Evolutionary conservation across 495 filamentous ascomycete species (phyloP).

Genomic region (Darksidea phi): DNA sequence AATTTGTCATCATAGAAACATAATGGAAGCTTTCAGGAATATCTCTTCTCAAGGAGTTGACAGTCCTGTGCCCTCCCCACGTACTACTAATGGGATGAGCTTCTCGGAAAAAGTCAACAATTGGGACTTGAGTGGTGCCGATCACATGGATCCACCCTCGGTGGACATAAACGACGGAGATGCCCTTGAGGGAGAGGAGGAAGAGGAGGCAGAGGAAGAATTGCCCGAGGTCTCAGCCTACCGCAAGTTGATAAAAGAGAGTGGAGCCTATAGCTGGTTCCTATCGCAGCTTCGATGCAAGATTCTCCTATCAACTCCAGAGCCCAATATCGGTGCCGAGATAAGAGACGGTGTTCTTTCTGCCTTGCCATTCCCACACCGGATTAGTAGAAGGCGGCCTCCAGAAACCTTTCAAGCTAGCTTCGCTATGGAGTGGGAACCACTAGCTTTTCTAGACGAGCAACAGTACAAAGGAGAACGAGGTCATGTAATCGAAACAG

Average conservation of each 20-base stretch:
- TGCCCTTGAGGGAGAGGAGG: not conserved
- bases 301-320: not conserved
- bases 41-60: not conserved
- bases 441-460: not conserved
- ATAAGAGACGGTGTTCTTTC: not conserved
- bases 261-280: not conserved
- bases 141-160: not conserved
- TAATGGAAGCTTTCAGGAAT: not conserved
- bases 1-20: no score
- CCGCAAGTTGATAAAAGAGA: not conserved
- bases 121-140: not conserved
- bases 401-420: not conserved
- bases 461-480: not conserved
- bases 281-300: not conserved
- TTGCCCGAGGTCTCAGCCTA: not conserved
- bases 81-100: not conserved
- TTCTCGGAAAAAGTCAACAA: not conserved
- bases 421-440: not conserved
- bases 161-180: not conserved
- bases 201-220: not conserved
- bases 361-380: not conserved
- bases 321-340: not conserved
- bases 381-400: not conserved
- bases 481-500: not conserved
- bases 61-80: not conserved